These are phyloP conservation scores for Acanthamoeba lenticulata DNA, from an alignment of 208 protist species.

Conservation along the genomic window DNA sequence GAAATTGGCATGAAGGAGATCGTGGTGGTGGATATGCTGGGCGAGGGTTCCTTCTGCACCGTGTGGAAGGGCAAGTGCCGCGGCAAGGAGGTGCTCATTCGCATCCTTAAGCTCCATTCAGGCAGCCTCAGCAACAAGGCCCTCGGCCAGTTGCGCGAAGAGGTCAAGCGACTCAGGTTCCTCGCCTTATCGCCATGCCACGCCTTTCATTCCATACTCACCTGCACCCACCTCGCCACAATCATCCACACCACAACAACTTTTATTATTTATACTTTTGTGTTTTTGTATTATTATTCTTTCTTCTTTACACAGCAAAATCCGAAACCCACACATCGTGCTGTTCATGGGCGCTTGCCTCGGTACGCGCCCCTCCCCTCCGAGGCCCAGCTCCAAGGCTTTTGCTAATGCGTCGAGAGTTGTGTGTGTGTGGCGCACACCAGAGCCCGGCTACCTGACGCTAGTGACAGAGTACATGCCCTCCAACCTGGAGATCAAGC, in stretches of 20 bases:
- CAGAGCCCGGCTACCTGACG: slow-evolving; percentile 14
- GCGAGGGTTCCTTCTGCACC: slow-evolving; percentile 41
- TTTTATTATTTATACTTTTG: neutral
- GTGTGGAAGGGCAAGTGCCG: slow-evolving; percentile 43
- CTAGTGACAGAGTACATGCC: slow-evolving; percentile 54
- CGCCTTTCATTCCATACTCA: neutral
- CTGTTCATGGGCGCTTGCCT: slow-evolving; percentile 33
- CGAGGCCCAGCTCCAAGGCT: neutral
- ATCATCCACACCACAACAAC: too few relatives aligned
- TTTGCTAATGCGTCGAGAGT: neutral
- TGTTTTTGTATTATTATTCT: neutral
- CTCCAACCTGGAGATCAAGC: slow-evolving; percentile 20
- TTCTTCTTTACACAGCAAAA: slow-evolving; percentile 44
- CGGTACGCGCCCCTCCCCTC: too few relatives aligned
- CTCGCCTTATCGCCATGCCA: neutral
- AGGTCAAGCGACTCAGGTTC: slow-evolving; percentile 23
- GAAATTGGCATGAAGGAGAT: slow-evolving; percentile 29
- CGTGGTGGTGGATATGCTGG: neutral
- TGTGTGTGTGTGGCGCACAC: neutral
- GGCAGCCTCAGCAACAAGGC: neutral
- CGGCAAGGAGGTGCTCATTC: slow-evolving; percentile 47
- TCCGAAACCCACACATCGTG: slow-evolving; percentile 30
- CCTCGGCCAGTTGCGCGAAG: neutral
- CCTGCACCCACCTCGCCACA: neutral
- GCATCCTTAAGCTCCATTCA: neutral